Evolutionary conservation across 2,329 filamentous ascomycete species (phyloP).

Genomic region (Ascochyta rabiei): DNA sequence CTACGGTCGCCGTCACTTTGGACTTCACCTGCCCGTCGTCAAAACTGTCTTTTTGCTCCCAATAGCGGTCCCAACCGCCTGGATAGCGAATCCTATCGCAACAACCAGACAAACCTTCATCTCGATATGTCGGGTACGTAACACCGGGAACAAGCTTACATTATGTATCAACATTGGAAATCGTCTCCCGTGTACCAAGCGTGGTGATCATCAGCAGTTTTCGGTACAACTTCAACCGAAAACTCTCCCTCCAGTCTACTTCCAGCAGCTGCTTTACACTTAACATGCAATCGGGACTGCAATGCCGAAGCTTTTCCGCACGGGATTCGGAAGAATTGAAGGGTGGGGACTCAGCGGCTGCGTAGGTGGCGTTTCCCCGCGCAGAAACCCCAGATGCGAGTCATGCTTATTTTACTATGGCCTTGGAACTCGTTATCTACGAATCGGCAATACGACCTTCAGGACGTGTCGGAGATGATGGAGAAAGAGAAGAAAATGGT

Average conservation of each 20-base stretch:
- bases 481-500: neutral
- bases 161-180: slow-evolving; percentile 5
- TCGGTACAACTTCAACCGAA: slow-evolving; percentile 4
- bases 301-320: slow-evolving; percentile 8
- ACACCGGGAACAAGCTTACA: too few species aligned
- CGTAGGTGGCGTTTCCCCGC: slow-evolving; percentile 11
- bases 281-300: neutral
- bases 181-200: neutral
- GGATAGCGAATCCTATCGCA: neutral
- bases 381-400: neutral
- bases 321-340: slow-evolving; percentile 3
- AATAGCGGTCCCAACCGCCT: slow-evolving; percentile 5
- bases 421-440: neutral
- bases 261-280: neutral
- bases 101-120: too few species aligned
- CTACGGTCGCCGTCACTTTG: neutral
- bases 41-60: neutral
- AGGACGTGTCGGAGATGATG: neutral
- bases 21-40: neutral
- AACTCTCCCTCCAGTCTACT: neutral
- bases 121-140: too few species aligned
- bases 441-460: neutral
- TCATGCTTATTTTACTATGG: neutral
- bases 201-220: slow-evolving; percentile 1
- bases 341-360: neutral